phyloP scores from a whole-genome alignment of 192 early-diverging fungal genomes.

The Dimargaris cristalligena region DNA sequence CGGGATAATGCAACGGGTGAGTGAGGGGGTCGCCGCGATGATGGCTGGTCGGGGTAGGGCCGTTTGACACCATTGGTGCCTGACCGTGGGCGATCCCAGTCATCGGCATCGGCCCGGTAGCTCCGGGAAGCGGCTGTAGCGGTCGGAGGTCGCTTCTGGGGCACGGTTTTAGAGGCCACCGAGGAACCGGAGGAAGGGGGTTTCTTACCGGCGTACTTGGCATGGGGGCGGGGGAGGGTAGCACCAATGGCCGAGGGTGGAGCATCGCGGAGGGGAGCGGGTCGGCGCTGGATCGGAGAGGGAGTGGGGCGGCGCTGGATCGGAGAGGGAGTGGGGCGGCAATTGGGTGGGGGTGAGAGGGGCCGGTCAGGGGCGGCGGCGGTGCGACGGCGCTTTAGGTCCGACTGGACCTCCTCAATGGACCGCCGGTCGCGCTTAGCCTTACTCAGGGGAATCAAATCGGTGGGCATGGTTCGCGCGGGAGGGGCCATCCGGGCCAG shows the following conservation, averaged over 20 bases:
- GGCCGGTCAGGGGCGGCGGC: not conserved
- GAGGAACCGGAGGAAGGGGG: not conserved
- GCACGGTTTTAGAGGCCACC: not conserved
- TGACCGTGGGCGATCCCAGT: no score
- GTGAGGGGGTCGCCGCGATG: no score
- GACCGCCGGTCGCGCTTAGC: not conserved
- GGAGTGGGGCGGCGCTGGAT: not conserved
- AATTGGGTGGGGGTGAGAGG: not conserved
- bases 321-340: not conserved
- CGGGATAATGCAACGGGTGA: no score
- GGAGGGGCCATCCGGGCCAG: not conserved
- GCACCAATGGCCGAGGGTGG: not conserved
- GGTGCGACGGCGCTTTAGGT: not conserved
- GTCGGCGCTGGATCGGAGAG: not conserved
- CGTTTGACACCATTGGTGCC: no score
- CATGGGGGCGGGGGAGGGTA: not conserved
- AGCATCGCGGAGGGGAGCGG: not conserved
- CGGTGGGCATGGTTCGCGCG: not conserved
- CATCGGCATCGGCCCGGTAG: no score
- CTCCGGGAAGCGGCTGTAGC: no score
- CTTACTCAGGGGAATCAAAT: not conserved
- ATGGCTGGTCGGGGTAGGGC: no score
- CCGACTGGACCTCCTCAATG: constrained; percentile 7
- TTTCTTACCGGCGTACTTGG: constrained; percentile 4
- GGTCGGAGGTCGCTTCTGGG: constrained; percentile 7